Evolutionary conservation across 2,329 filamentous ascomycete genomes (phyloP).

Genomic region (Malbranchea zuffiana): DNA sequence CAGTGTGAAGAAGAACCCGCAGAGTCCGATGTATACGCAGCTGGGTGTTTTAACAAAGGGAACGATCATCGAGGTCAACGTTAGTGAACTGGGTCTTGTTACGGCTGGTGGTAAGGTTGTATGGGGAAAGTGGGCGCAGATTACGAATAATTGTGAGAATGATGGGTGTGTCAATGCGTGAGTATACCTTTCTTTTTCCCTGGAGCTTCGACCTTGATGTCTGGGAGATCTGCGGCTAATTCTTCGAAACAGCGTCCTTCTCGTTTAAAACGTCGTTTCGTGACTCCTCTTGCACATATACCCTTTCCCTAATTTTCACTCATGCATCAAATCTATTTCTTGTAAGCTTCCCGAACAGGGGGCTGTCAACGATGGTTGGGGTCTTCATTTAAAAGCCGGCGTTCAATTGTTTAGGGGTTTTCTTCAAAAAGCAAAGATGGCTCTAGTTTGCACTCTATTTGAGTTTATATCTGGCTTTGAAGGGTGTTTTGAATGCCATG

Average conservation of each 20-base stretch:
- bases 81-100: slow-evolving; percentile 79
- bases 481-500: not conserved
- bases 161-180: slow-evolving; percentile 52
- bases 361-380: too few species aligned
- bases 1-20: slow-evolving; percentile 72
- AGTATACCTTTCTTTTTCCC: slow-evolving; percentile 17
- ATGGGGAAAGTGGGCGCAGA: slow-evolving; percentile 76
- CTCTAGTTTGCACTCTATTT: not conserved
- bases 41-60: slow-evolving; percentile 81
- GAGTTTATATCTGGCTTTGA: not conserved
- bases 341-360: not conserved
- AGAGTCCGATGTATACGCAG: slow-evolving; percentile 84
- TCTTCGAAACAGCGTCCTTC: slow-evolving; percentile 14
- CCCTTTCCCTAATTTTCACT: not conserved
- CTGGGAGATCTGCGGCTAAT: not conserved
- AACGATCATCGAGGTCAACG: slow-evolving; percentile 81
- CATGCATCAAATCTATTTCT: too few species aligned
- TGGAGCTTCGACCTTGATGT: slow-evolving; percentile 4
- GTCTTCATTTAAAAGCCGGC: too few species aligned
- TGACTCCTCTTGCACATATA: not conserved
- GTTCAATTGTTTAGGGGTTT: not conserved
- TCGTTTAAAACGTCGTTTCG: slow-evolving; percentile 13
- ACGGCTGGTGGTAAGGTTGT: slow-evolving; percentile 88
- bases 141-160: slow-evolving; percentile 46
- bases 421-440: not conserved